phyloP scores from a whole-genome alignment of 495 filamentous ascomycete genomes.

The Saxophila tyrrhenica region DNA sequence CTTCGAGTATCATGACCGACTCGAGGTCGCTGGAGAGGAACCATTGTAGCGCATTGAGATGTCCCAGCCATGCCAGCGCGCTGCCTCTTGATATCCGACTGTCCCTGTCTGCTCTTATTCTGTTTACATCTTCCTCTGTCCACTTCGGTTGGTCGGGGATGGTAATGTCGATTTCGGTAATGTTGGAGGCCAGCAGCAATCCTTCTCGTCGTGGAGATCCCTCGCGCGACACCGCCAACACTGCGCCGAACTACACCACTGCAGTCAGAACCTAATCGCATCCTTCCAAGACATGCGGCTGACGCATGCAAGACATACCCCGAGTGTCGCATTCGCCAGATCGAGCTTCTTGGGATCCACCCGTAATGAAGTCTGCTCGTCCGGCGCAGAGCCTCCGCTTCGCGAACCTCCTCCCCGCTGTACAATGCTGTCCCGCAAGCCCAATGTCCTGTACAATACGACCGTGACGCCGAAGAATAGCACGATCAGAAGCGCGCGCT shows the following conservation, averaged over 20 bases:
- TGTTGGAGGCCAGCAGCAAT: conserved; percentile 25
- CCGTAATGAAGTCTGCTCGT: neutral
- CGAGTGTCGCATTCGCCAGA: neutral
- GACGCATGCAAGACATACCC: conserved; percentile 6
- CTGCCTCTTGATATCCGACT: conserved; percentile 20
- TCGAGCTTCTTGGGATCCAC: neutral
- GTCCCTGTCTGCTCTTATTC: conserved; percentile 12
- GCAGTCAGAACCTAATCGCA: conserved; percentile 1
- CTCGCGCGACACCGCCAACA: conserved; percentile 25
- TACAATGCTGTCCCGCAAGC: neutral
- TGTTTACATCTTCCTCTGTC: conserved; percentile 24
- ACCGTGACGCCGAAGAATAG: conserved; percentile 1
- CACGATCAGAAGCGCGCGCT: conserved; percentile 2
- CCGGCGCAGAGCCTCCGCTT: neutral
- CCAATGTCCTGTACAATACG: conserved; percentile 1
- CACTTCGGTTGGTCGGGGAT: conserved; percentile 28
- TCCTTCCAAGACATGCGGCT: neutral
- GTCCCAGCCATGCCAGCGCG: conserved; percentile 28
- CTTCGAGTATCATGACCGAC: conserved; percentile 37
- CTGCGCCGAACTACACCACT: conserved; percentile 21
- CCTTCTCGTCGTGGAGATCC: conserved; percentile 21
- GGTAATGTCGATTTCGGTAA: conserved; percentile 28
- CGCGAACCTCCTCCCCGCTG: neutral
- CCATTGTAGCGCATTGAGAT: conserved; percentile 27
- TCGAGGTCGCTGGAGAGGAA: conserved; percentile 33